phyloP scores from a whole-genome alignment of 1,139 yeast species.

The Sugiyamaella xylanicola region DNA sequence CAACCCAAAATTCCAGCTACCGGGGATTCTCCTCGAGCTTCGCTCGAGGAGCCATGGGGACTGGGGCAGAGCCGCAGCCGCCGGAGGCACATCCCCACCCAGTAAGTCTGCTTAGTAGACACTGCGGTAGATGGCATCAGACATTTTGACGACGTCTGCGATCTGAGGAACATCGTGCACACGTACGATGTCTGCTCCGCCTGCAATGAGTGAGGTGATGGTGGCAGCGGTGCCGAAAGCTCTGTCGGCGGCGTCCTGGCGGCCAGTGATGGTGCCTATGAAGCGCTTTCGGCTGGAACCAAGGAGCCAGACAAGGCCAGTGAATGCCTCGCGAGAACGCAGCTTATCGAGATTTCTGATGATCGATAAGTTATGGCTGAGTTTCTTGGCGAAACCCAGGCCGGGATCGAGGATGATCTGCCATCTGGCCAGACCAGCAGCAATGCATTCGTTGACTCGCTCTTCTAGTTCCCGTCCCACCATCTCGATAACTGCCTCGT shows the following conservation, averaged over 20 bases:
- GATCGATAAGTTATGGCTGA: conserved; percentile 65
- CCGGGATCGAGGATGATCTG: conserved; percentile 94
- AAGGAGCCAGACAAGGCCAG: conserved; percentile 63
- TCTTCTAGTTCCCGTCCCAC: conserved; percentile 67
- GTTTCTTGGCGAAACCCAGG: conserved; percentile 84
- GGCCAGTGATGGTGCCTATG: conserved; percentile 67
- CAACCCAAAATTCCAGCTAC: background rate
- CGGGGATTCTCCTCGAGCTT: background rate
- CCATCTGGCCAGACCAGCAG: conserved; percentile 77
- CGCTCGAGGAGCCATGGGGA: background rate
- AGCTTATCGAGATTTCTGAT: conserved; percentile 53
- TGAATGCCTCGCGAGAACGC: conserved; percentile 42
- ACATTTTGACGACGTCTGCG: conserved; percentile 62
- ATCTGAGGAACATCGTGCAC: conserved; percentile 82
- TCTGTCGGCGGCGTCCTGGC: conserved; percentile 55
- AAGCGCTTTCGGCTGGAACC: conserved; percentile 91
- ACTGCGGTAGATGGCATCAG: conserved; percentile 74
- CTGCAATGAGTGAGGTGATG: conserved; percentile 71
- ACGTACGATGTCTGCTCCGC: conserved; percentile 77
- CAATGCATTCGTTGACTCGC: conserved; percentile 59
- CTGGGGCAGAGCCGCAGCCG: conserved; percentile 1
- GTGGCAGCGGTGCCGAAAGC: conserved; percentile 78
- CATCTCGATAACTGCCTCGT: conserved; percentile 45
- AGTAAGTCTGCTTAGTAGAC: conserved; percentile 10
- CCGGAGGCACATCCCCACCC: no score